These are phyloP conservation scores for Phialophora tarda DNA, from an alignment of 2,329 filamentous ascomycete genomes.

Conservation along the genomic window DNA sequence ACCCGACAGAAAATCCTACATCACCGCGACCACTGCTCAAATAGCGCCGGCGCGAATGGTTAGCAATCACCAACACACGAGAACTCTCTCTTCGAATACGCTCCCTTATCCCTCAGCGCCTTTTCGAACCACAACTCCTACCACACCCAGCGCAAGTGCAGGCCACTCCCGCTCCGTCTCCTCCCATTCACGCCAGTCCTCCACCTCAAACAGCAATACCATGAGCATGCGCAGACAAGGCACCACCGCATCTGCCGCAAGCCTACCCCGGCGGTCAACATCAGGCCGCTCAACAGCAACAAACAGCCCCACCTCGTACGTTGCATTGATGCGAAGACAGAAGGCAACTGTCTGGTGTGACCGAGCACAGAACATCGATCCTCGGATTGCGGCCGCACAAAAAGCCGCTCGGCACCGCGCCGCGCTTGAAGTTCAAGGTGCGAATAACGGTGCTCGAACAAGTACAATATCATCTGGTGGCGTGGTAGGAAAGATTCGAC, in stretches of 20 bases:
- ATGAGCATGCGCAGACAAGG: constrained; percentile 39
- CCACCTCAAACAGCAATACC: constrained; percentile 29
- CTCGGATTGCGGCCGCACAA: constrained; percentile 79
- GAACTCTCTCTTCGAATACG: constrained; percentile 34
- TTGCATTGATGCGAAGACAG: constrained; percentile 93
- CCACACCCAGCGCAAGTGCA: constrained; percentile 13
- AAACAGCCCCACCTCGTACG: constrained; percentile 63
- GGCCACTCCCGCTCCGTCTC: constrained; percentile 25
- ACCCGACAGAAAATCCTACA: constrained; percentile 29
- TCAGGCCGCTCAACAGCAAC: constrained; percentile 38
- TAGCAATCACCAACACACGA: constrained; percentile 36
- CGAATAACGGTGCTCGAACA: constrained; percentile 59
- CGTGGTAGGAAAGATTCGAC: constrained; percentile 77
- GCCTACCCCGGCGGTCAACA: constrained; percentile 39
- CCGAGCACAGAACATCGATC: constrained; percentile 88
- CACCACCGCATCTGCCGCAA: constrained; percentile 35
- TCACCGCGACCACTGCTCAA: constrained; percentile 24
- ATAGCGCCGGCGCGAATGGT: constrained; percentile 22
- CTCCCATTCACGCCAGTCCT: constrained; percentile 37
- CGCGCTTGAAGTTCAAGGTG: constrained; percentile 78
- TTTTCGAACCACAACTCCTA: constrained; percentile 19
- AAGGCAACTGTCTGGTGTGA: constrained; percentile 99
- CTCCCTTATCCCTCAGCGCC: constrained; percentile 22
- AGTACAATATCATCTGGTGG: constrained; percentile 65
- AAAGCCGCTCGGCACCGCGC: constrained; percentile 86